Evolutionary conservation across 208 protist genomes (phyloP), one percentile per base, ranked within the genome.

Genomic region (Leishmania braziliensis): DNA sequence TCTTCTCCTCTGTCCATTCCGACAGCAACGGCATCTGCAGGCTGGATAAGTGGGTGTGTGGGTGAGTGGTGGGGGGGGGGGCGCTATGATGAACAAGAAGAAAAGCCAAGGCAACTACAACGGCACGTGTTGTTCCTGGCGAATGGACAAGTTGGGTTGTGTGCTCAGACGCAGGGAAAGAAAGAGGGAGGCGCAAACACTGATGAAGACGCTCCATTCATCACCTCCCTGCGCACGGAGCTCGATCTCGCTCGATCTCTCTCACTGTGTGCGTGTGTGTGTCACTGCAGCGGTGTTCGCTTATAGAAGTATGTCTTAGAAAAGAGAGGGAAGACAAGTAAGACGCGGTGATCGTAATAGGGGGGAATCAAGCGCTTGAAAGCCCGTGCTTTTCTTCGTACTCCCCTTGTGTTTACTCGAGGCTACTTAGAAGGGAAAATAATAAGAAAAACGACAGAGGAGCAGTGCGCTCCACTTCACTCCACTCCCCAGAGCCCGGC

Each of bases 1-100:
- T 94, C 82, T 96, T 95, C 73, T 94, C 94, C 73, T 89, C 86
- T 10, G 81, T 89, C 93, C 94, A 97, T 33, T 89, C 80, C 23
- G 78, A 81, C 14, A 85, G 80, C 36, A 91, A 71, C 36, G 86
- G 84, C 75, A 88, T 84, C 53, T 65, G 54, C 73, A 62, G 36
- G 53, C 8, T 14, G 29, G 33, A 14, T 33, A 36, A 9, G 23
- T 12, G 6, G 5, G 36, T 39, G 36, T 39, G 33, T 36, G 62
- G n/a, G 62, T 10, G 62, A 68, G 62, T 0, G 33, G 33, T 33
- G 33, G 18, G 36, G 26, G 53, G 14, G 54, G 18, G n/a, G 8
- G 18, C 33, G 18, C 9, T 14, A 39, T 50, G 14, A 29, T 26
- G 18, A 23, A 5, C 71, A 62, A 60, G 18, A 46, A 43, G 33